Conservation (phyloP, 2,329 filamentous ascomycete species). For the Monosporascus cannonballus region DNA sequence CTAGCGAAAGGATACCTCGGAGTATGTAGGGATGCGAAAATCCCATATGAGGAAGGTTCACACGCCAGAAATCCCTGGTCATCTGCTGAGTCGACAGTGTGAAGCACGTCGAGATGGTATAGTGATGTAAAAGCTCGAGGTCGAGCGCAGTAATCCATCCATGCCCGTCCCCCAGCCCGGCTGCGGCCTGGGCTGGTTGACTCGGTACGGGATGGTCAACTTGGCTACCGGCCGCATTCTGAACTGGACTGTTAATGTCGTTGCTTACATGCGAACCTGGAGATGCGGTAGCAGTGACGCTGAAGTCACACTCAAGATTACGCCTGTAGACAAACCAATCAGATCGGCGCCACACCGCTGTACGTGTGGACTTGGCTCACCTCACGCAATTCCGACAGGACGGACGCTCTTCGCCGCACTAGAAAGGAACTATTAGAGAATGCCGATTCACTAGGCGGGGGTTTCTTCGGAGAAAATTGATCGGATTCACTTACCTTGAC, state of each 20-base stretch:
- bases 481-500: constrained; percentile 13
- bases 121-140: constrained; percentile 49
- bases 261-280: not conserved
- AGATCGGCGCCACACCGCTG: not conserved
- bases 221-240: no score
- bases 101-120: constrained; percentile 39
- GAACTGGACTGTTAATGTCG: no score
- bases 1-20: constrained; percentile 40
- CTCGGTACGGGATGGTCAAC: no score
- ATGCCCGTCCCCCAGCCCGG: constrained; percentile 2
- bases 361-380: constrained; percentile 5
- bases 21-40: constrained; percentile 42
- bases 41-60: constrained; percentile 40
- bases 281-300: not conserved
- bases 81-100: constrained; percentile 37
- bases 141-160: constrained; percentile 28
- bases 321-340: not conserved
- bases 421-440: not conserved
- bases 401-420: constrained; percentile 20
- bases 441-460: not conserved
- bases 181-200: not conserved
- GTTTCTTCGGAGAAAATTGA: no score
- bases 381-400: constrained; percentile 20
- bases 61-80: constrained; percentile 39
- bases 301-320: constrained; percentile 9